Conservation (phyloP, 805 yeast species). For the Ogataea pilisensis region DNA sequence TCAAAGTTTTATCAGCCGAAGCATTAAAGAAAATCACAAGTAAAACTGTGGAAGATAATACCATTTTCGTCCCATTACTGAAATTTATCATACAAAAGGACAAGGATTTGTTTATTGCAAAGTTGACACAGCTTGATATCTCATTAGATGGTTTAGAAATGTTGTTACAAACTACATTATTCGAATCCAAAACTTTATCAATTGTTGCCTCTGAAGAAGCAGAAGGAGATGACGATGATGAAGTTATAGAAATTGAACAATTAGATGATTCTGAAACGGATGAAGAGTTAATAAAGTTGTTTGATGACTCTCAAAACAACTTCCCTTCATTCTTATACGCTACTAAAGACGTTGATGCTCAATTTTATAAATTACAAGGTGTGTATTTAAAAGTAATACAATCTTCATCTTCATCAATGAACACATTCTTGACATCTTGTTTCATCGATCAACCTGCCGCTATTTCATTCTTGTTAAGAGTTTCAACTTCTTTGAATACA, state of each 20-base stretch:
- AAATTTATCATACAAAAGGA: slow-evolving; percentile 34
- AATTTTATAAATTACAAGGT: slow-evolving; percentile 39
- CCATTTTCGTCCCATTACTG: slow-evolving; percentile 32
- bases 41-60: slow-evolving; percentile 9
- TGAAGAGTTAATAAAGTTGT: slow-evolving; percentile 17
- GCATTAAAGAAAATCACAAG: slow-evolving; percentile 15
- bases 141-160: slow-evolving; percentile 53
- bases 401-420: slow-evolving; percentile 9
- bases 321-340: slow-evolving; percentile 34
- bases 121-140: slow-evolving; percentile 33
- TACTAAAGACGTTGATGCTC: slow-evolving; percentile 29
- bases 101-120: slow-evolving; percentile 36
- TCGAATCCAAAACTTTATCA: slow-evolving; percentile 13
- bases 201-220: slow-evolving; percentile 22
- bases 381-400: slow-evolving; percentile 42
- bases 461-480: slow-evolving; percentile 56
- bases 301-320: slow-evolving; percentile 10
- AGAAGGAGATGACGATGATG: slow-evolving; percentile 23
- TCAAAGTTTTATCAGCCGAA: slow-evolving; percentile 20
- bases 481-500: slow-evolving; percentile 50
- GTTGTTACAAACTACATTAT: slow-evolving; percentile 61
- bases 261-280: slow-evolving; percentile 21
- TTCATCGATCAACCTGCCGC: slow-evolving; percentile 26
- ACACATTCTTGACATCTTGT: slow-evolving; percentile 15
- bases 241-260: slow-evolving; percentile 26